Conservation (phyloP, 2,329 filamentous ascomycete genomes). For the Chrysoporthe austroafricana region DNA sequence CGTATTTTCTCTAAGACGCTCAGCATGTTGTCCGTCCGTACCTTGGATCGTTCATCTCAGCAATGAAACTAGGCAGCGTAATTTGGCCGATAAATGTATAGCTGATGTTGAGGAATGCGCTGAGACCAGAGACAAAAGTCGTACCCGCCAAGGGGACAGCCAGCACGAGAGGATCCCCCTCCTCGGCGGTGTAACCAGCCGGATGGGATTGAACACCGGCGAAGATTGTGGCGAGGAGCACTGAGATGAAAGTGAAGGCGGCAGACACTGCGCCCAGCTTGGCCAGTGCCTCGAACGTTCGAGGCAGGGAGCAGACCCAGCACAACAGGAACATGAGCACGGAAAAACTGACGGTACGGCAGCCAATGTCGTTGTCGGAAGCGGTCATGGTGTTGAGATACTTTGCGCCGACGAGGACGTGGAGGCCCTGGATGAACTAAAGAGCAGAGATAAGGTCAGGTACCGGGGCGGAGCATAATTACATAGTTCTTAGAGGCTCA, state of each 20-base stretch:
- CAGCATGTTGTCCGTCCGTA: conserved; percentile 32
- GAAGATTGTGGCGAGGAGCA: conserved; percentile 82
- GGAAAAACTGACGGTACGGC: conserved; percentile 80
- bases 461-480: not conserved
- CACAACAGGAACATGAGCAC: conserved; percentile 75
- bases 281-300: conserved; percentile 81
- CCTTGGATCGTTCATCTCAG: conserved; percentile 78
- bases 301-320: conserved; percentile 78
- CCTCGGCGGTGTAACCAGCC: conserved; percentile 56
- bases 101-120: conserved; percentile 91
- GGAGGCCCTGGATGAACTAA: conserved; percentile 57
- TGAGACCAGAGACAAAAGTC: conserved; percentile 81
- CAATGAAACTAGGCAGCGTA: conserved; percentile 91
- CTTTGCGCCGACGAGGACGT: conserved; percentile 82
- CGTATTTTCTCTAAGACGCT: not conserved
- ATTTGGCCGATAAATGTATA: conserved; percentile 98
- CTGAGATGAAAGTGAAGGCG: conserved; percentile 87
- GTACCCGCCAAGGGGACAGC: conserved; percentile 71
- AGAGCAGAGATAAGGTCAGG: not conserved
- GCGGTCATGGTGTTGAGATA: conserved; percentile 89
- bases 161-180: conserved; percentile 69
- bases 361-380: conserved; percentile 61
- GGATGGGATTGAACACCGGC: conserved; percentile 77
- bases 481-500: conserved; percentile 23
- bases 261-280: conserved; percentile 80